These are phyloP conservation scores for Solanum tarapatanum DNA, from an alignment of 257 asterid genomes.

Conservation along the genomic window DNA sequence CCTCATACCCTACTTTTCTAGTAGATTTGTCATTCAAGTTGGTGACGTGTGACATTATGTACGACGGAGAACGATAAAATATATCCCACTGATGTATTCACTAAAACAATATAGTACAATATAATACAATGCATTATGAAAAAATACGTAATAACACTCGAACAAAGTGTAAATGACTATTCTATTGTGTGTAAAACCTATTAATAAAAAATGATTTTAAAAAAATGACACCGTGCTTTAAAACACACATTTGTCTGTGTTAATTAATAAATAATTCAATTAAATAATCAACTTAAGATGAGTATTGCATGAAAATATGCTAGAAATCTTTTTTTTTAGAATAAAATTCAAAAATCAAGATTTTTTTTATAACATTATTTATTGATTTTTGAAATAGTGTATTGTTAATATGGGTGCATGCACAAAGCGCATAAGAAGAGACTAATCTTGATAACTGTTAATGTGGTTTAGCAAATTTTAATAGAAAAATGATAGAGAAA, in stretches of 20 bases:
- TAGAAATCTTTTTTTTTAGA: not conserved
- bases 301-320: not conserved
- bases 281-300: not conserved
- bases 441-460: not conserved
- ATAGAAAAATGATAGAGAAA: not conserved
- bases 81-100: accelerated
- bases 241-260: not conserved
- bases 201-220: not conserved
- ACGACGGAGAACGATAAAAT: accelerated
- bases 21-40: not conserved
- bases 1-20: not conserved
- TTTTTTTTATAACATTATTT: not conserved
- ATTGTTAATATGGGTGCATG: not conserved
- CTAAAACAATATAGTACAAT: no score
- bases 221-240: not conserved
- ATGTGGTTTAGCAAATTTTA: not conserved
- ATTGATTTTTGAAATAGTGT: not conserved
- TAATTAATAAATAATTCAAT: not conserved
- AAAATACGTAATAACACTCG: not conserved
- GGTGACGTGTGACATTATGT: not conserved
- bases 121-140: not conserved
- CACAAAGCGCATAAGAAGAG: not conserved
- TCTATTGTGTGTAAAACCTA: not conserved
- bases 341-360: not conserved
- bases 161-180: not conserved